Evolutionary conservation across 371 early-diverging fungal genomes (phyloP), one percentile per base, ranked within the genome.

Genomic region (Dichotomocladium elegans): DNA sequence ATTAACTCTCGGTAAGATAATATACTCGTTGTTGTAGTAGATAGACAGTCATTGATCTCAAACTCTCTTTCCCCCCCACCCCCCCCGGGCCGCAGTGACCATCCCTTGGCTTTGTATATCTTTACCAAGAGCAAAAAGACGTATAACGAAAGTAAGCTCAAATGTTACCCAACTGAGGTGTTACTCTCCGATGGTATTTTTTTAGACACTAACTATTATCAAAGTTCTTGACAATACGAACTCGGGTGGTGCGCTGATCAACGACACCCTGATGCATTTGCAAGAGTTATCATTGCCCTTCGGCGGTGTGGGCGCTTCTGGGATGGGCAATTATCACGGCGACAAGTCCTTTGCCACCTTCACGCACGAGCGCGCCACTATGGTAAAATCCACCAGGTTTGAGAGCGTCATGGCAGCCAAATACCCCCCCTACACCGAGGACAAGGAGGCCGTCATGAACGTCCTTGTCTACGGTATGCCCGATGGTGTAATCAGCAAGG

Each of bases 221-320:
- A 21, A 48, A 75, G 72, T 73, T 59, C 52, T 64, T 44, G 51
- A 63, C 24, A 57, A 65, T 14, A 86, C 89, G 8, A 73, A 74
- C 40, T 87, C 90, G 10, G 94, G 93, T 21, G 74, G 70, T 46
- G 82, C 72, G 4, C 49, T 76, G 11, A 76, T 89, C 53, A 93
- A 94, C 65, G 93, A 93, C 59, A 70, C 81, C 5, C 50, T 90
- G 57, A 68, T 88, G 68, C 75, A 78, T 22, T 65, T 55, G 41
- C 53, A 69, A 55, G 77, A 77, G 46, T 47, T 63, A 5, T 60
- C 69, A 34, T 52, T 89, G 41, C 95, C 96, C 12, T 94, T 94
- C 68, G 93, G 93, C 30, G 96, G 95, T 17, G 80, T 89, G 8
- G 95, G 95, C 0, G 68, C 82, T 2, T 87, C 88, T n/a, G 96